These are phyloP conservation scores for Backusella tuberculispora DNA, from an alignment of 192 early-diverging fungal genomes.

Conservation along the genomic window DNA sequence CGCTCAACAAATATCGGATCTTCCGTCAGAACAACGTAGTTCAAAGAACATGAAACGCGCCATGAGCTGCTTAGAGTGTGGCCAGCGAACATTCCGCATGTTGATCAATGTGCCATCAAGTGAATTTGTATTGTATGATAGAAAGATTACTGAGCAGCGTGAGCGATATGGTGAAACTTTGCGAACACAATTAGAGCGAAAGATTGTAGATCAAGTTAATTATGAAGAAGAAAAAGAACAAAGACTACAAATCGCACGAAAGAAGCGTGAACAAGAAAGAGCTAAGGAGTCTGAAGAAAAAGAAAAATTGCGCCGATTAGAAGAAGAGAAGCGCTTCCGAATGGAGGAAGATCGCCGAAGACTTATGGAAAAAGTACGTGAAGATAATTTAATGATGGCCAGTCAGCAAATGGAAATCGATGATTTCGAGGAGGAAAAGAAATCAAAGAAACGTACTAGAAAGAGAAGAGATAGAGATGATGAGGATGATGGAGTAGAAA, in stretches of 20 bases:
- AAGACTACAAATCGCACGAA: constrained; percentile 53
- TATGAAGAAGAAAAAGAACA: constrained; percentile 61
- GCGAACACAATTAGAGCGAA: constrained; percentile 54
- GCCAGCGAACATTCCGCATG: constrained; percentile 42
- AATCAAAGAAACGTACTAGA: constrained; percentile 26
- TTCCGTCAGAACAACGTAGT: constrained; percentile 63
- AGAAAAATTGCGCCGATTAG: constrained; percentile 25
- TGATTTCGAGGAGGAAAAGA: constrained; percentile 38
- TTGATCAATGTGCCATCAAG: constrained; percentile 46
- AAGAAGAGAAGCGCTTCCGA: constrained; percentile 38
- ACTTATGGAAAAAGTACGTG: constrained; percentile 44
- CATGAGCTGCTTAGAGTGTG: constrained; percentile 57
- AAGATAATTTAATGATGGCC: constrained; percentile 51
- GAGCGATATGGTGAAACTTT: constrained; percentile 65
- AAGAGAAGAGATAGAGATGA: constrained; percentile 18
- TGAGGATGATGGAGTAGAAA: constrained; percentile 27
- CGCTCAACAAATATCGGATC: constrained; percentile 79
- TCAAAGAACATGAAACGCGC: constrained; percentile 61
- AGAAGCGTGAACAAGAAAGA: constrained; percentile 58
- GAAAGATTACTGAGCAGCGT: constrained; percentile 65
- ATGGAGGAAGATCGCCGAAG: constrained; percentile 49
- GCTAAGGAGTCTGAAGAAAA: constrained; percentile 43
- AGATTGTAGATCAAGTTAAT: constrained; percentile 59
- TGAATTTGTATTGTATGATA: constrained; percentile 60
- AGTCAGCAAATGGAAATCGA: constrained; percentile 28